Conservation (phyloP, 1,284 basidiomycete genomes). For the Taiwanofungus camphoratus region DNA sequence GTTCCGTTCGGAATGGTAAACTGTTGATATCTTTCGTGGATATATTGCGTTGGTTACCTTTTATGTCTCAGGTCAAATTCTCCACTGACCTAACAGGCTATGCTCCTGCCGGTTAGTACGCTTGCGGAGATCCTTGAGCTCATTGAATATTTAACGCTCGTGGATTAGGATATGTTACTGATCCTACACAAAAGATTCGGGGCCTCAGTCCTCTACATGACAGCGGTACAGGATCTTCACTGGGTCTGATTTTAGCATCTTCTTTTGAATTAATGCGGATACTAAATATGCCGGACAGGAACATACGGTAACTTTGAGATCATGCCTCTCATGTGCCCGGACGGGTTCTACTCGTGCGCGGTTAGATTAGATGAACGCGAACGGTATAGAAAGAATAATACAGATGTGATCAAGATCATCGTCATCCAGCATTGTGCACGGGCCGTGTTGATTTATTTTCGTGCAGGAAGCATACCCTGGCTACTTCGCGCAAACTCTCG, state of each 20-base stretch:
- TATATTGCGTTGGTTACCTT: conserved; percentile 1
- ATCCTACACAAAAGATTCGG: conserved; percentile 50
- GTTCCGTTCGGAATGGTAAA: conserved; percentile 64
- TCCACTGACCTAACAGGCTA: conserved; percentile 66
- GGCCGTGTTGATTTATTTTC: not conserved
- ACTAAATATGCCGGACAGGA: conserved; percentile 31
- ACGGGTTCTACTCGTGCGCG: conserved; percentile 56
- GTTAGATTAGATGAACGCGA: conserved; percentile 49
- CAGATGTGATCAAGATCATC: conserved; percentile 35
- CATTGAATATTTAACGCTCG: too few species aligned
- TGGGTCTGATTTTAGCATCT: conserved; percentile 33
- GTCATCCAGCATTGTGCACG: conserved; percentile 1
- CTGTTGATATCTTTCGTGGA: not conserved
- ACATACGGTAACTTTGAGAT: conserved; percentile 68
- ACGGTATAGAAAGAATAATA: conserved; percentile 55
- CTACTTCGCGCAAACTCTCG: conserved; percentile 46
- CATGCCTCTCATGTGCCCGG: conserved; percentile 59
- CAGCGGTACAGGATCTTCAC: conserved; percentile 61
- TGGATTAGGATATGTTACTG: conserved; percentile 53
- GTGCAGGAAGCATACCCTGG: conserved; percentile 58
- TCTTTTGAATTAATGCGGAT: not conserved
- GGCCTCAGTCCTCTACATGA: conserved; percentile 63
- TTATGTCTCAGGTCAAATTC: conserved; percentile 67
- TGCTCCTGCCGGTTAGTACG: conserved; percentile 59
- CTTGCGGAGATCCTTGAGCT: too few species aligned